phyloP scores from a whole-genome alignment of 2,329 filamentous ascomycete species.

The Alternaria gansuensis region DNA sequence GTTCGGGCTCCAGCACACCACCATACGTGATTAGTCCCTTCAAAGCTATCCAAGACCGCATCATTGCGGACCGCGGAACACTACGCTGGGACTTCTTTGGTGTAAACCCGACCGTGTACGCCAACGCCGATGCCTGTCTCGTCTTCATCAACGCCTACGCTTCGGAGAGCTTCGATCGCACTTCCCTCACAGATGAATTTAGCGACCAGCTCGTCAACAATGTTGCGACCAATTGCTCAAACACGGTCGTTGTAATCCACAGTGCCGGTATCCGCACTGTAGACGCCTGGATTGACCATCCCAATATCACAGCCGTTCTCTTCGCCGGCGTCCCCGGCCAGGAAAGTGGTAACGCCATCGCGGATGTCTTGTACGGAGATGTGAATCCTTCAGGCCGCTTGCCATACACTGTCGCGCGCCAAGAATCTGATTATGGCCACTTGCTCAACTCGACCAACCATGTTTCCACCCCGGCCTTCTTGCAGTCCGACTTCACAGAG shows the following conservation, averaged over 20 bases:
- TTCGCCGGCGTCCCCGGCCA: conserved; percentile 83
- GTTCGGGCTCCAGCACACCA: conserved; percentile 53
- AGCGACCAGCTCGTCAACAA: conserved; percentile 54
- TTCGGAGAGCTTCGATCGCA: conserved; percentile 46
- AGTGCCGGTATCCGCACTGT: conserved; percentile 70
- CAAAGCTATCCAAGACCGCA: conserved; percentile 50
- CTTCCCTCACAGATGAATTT: conserved; percentile 30
- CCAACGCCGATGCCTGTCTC: conserved; percentile 57
- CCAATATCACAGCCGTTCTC: conserved; percentile 82
- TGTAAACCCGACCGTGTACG: conserved; percentile 42
- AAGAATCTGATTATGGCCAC: conserved; percentile 71
- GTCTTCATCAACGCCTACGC: conserved; percentile 67
- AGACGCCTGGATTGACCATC: conserved; percentile 74
- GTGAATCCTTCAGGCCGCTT: conserved; percentile 77
- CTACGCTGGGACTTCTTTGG: conserved; percentile 50
- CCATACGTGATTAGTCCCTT: conserved; percentile 55
- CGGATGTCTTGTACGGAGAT: conserved; percentile 80
- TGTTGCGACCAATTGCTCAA: conserved; percentile 58
- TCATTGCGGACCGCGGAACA: conserved; percentile 42
- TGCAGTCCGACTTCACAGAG: conserved; percentile 78
- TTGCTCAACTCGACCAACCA: conserved; percentile 60
- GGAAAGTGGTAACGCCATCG: conserved; percentile 78
- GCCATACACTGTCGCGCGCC: conserved; percentile 79
- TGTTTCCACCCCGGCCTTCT: conserved; percentile 65
- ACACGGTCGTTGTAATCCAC: conserved; percentile 61